Percentiles rank a stretch among this genome's conserved stretches.
Conservation (phyloP, 352 stramenopile species). For the Phytopythium vexans region DNA sequence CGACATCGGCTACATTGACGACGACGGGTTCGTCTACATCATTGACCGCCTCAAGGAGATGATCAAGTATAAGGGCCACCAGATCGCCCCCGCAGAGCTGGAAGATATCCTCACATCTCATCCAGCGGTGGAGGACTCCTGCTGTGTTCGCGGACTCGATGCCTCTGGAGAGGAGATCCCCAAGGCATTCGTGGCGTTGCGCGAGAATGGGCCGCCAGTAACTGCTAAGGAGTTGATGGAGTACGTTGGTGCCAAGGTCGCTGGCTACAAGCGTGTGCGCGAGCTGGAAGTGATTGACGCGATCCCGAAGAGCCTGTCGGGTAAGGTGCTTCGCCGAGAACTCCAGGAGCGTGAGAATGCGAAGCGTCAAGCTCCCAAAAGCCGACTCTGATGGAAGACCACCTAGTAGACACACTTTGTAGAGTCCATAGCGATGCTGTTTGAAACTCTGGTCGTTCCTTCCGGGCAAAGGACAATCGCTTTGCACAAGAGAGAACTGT, state of each 20-base stretch:
- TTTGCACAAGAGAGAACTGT: too few species aligned
- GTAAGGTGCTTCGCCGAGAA: constrained; percentile 88
- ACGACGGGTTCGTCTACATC: constrained; percentile 90
- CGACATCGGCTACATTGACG: constrained; percentile 89
- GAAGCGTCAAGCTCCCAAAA: constrained; percentile 22
- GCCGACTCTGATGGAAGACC: not conserved
- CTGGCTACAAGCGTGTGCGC: constrained; percentile 84
- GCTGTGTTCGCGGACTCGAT: constrained; percentile 57
- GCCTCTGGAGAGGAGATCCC: constrained; percentile 84
- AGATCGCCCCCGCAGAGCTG: constrained; percentile 89
- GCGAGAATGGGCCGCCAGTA: constrained; percentile 19
- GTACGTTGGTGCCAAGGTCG: constrained; percentile 79
- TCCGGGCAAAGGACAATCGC: too few species aligned
- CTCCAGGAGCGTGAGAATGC: constrained; percentile 45
- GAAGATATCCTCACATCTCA: constrained; percentile 87
- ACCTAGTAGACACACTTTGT: too few species aligned
- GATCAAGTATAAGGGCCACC: constrained; percentile 94
- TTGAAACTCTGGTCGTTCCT: too few species aligned
- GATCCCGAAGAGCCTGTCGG: constrained; percentile 85
- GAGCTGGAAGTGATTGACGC: constrained; percentile 81
- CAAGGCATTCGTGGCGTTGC: constrained; percentile 88
- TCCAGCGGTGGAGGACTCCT: constrained; percentile 66
- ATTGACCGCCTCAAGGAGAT: constrained; percentile 93
- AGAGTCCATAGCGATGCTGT: too few species aligned
- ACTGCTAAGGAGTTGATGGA: constrained; percentile 34